A percentile compares a stretch with the other conserved stretches of the same genome.
Evolutionary conservation across 345 rosid species (phyloP).

Genomic region (Eucalyptus viminalis): DNA sequence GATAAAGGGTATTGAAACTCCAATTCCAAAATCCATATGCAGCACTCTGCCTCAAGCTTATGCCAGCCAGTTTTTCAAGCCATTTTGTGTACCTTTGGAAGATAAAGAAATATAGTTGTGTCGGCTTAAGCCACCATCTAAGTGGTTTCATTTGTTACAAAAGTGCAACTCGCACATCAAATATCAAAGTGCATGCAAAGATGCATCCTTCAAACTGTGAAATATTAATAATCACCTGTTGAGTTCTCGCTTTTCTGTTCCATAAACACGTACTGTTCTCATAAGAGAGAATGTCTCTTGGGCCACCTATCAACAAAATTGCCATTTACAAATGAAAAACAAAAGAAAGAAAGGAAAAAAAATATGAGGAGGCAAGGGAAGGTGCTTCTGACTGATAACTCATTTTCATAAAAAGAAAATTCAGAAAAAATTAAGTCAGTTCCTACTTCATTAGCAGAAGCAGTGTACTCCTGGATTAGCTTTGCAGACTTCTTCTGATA

Average conservation of each 20-base stretch:
- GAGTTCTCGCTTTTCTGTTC: slow-evolving; percentile 78
- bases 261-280: slow-evolving; percentile 95
- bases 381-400: not conserved
- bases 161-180: not conserved
- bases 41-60: slow-evolving; percentile 93
- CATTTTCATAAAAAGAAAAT: not conserved
- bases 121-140: not conserved
- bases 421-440: not conserved
- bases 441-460: slow-evolving; percentile 88
- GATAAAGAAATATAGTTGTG: not conserved
- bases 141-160: not conserved
- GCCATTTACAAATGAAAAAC: not conserved
- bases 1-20: slow-evolving; percentile 85
- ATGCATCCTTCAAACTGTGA: not conserved
- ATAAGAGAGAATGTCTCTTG: slow-evolving; percentile 95
- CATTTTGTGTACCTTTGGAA: slow-evolving; percentile 58
- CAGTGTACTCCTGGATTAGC: slow-evolving; percentile 72
- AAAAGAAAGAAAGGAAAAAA: not conserved
- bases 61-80: slow-evolving; percentile 72
- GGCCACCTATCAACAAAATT: slow-evolving; percentile 45
- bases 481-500: slow-evolving; percentile 96
- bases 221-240: slow-evolving; percentile 31
- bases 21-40: slow-evolving; percentile 94
- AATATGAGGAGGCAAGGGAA: not conserved
- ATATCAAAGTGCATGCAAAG: not conserved